Evolutionary conservation across 2,329 filamentous ascomycete genomes (phyloP).

Genomic region (Pseudopithomyces chartarum): DNA sequence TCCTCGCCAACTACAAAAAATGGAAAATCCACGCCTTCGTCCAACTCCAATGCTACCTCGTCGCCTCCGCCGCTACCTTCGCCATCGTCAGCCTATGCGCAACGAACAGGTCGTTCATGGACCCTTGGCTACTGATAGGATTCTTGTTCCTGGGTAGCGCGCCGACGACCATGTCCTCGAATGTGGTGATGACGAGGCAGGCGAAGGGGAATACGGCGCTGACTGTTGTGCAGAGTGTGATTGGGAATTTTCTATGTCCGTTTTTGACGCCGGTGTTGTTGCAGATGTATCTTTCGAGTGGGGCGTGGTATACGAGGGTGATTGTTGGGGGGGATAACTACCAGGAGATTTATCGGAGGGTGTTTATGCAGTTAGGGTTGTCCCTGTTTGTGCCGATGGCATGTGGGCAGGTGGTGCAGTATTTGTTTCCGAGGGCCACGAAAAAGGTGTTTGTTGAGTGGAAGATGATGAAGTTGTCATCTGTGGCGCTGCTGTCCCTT

Average conservation of each 20-base stretch:
- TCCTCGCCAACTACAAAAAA: slow-evolving; percentile 65
- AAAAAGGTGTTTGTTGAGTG: slow-evolving; percentile 58
- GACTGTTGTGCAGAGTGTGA: slow-evolving; percentile 65
- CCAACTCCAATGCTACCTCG: slow-evolving; percentile 69
- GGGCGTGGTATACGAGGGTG: slow-evolving; percentile 59
- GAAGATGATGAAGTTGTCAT: slow-evolving; percentile 52
- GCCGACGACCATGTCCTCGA: slow-evolving; percentile 74
- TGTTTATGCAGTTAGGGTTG: slow-evolving; percentile 71
- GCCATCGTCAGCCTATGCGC: slow-evolving; percentile 59
- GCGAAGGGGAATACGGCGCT: slow-evolving; percentile 64
- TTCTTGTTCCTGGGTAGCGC: slow-evolving; percentile 71
- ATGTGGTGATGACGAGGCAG: slow-evolving; percentile 74
- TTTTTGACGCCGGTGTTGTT: slow-evolving; percentile 70
- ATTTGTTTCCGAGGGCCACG: slow-evolving; percentile 59
- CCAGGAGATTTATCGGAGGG: slow-evolving; percentile 65
- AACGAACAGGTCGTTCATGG: slow-evolving; percentile 58
- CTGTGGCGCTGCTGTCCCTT: slow-evolving; percentile 54
- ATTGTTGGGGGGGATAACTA: slow-evolving; percentile 61
- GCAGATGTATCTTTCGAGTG: slow-evolving; percentile 62
- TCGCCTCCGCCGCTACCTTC: slow-evolving; percentile 68
- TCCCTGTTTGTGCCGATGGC: slow-evolving; percentile 69
- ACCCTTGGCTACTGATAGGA: slow-evolving; percentile 68
- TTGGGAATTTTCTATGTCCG: slow-evolving; percentile 71
- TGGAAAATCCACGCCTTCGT: slow-evolving; percentile 72
- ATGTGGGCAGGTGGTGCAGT: slow-evolving; percentile 65